A percentile compares a stretch with the other conserved stretches of the same genome.
These are phyloP conservation scores for Torulaspora franciscae DNA, from an alignment of 805 yeast genomes.

Conservation along the genomic window DNA sequence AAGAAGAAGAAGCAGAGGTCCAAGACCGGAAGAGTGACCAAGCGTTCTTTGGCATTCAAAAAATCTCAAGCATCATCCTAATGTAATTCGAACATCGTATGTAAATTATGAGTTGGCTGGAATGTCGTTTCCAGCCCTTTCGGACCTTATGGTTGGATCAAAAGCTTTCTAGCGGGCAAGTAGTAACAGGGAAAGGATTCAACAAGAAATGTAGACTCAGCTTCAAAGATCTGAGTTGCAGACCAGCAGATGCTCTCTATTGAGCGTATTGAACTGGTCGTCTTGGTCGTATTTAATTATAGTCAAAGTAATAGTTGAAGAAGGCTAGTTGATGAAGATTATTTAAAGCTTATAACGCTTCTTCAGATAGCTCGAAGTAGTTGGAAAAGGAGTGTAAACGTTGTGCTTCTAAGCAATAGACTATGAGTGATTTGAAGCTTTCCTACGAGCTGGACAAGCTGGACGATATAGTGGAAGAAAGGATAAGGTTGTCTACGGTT, in stretches of 20 bases:
- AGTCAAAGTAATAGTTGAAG: not conserved
- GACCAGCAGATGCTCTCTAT: not conserved
- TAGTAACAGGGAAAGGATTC: no score
- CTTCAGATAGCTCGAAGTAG: not conserved
- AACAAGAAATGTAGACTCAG: not conserved
- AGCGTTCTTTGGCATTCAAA: constrained; percentile 42
- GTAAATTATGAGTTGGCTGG: not conserved
- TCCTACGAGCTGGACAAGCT: constrained; percentile 30
- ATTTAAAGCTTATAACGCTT: no score
- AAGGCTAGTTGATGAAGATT: not conserved
- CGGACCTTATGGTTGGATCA: no score
- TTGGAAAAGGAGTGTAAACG: no score
- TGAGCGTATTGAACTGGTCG: not conserved
- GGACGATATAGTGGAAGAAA: constrained; percentile 29
- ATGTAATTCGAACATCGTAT: not conserved
- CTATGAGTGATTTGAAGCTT: constrained; percentile 24
- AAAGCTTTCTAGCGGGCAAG: no score
- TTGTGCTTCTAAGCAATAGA: not conserved
- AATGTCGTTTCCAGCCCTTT: no score
- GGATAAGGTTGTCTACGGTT: constrained; percentile 22
- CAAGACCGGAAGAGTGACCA: constrained; percentile 45
- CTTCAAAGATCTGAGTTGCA: not conserved
- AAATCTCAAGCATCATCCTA: constrained; percentile 23
- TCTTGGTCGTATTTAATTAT: constrained; percentile 4
- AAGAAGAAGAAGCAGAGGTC: constrained; percentile 47